Conservation (phyloP, 2,329 filamentous ascomycete genomes). For the Alternaria sp. region DNA sequence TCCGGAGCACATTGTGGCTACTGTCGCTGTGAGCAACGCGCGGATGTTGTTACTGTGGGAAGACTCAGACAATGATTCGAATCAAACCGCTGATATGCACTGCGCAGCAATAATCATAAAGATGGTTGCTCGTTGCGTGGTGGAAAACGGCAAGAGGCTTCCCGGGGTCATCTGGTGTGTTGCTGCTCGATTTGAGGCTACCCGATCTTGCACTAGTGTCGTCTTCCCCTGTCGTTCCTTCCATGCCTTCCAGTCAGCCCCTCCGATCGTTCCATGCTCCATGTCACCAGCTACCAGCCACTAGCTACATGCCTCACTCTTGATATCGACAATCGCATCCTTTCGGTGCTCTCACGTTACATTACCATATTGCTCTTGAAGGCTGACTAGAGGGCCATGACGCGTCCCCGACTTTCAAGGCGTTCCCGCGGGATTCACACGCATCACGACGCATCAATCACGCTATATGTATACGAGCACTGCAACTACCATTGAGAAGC, state of each 20-base stretch:
- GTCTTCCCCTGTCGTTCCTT: not conserved
- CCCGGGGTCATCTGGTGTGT: not conserved
- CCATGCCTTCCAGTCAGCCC: not conserved
- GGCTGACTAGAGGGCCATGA: not conserved
- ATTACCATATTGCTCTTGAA: not conserved
- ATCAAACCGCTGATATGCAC: not conserved
- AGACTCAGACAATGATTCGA: not conserved
- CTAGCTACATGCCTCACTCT: not conserved
- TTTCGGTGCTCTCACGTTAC: not conserved
- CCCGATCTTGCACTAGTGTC: not conserved
- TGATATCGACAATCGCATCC: not conserved
- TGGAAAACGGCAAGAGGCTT: not conserved
- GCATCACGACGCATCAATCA: not conserved
- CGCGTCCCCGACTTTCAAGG: not conserved
- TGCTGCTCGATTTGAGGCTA: not conserved
- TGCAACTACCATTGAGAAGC: not conserved
- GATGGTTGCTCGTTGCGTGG: not conserved
- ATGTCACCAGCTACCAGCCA: not conserved
- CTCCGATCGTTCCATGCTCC: not conserved
- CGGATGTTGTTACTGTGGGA: not conserved
- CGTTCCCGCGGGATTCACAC: not conserved
- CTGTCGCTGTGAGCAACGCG: not conserved
- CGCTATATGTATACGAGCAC: not conserved
- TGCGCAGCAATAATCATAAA: not conserved
- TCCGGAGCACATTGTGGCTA: not conserved